Percentiles rank a stretch among this genome's conserved stretches.
Conservation (phyloP, 2,329 filamentous ascomycete species). For the Aspergillus brasiliensis region DNA sequence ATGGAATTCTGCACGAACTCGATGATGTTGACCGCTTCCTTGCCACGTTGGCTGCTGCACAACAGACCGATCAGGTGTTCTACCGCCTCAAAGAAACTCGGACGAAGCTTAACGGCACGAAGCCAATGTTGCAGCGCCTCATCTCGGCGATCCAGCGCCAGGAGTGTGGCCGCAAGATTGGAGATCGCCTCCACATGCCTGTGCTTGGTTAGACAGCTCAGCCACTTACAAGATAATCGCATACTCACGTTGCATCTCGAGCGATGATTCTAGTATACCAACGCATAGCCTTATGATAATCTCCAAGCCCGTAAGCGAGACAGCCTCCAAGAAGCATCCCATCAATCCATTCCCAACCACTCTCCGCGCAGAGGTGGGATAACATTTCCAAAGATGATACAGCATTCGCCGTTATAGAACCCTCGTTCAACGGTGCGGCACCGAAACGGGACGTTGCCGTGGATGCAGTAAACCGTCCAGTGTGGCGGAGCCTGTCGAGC, state of each 20-base stretch:
- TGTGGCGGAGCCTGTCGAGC: constrained; percentile 34
- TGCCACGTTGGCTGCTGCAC: constrained; percentile 76
- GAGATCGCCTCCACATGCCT: constrained; percentile 92
- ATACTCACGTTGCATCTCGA: constrained; percentile 57
- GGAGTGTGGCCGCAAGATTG: constrained; percentile 85
- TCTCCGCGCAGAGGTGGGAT: constrained; percentile 74
- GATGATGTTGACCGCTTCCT: constrained; percentile 85
- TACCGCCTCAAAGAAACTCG: constrained; percentile 89
- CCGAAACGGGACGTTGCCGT: constrained; percentile 33
- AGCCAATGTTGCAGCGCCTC: constrained; percentile 88
- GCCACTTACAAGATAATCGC: constrained; percentile 14
- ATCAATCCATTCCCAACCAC: constrained; percentile 85
- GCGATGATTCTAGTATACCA: constrained; percentile 60
- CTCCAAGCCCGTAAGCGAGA: constrained; percentile 83
- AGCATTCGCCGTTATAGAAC: constrained; percentile 59
- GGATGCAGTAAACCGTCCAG: constrained; percentile 35
- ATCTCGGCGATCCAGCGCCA: constrained; percentile 76
- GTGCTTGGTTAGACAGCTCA: constrained; percentile 25
- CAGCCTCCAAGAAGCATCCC: constrained; percentile 91
- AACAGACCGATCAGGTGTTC: constrained; percentile 90
- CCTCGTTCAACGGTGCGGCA: constrained; percentile 34
- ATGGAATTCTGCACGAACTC: constrained; percentile 78
- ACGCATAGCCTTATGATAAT: constrained; percentile 68
- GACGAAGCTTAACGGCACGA: constrained; percentile 77
- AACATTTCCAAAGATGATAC: constrained; percentile 71